Conservation (phyloP, 257 asterid species). For the Ophiorrhiza pumila region DNA sequence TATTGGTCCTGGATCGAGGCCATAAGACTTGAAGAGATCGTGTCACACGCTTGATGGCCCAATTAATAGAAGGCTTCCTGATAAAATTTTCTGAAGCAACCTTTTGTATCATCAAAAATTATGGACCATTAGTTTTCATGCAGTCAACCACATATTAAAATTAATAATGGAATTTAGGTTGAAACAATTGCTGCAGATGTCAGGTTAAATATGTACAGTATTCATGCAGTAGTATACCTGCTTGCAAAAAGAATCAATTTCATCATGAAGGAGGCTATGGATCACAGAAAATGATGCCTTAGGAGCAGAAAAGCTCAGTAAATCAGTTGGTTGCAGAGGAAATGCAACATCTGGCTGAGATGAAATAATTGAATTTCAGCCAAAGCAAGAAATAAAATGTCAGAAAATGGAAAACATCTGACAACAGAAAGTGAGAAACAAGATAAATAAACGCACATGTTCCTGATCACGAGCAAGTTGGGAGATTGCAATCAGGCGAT, state of each 20-base stretch:
- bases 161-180: conserved; percentile 11
- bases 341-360: conserved; percentile 92
- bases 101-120: conserved; percentile 35
- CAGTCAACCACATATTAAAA: conserved; percentile 16
- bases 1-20: conserved; percentile 96
- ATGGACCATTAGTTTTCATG: conserved; percentile 21
- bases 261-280: conserved; percentile 76
- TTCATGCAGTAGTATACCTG: conserved; percentile 52
- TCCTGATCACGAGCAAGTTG: conserved; percentile 96
- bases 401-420: conserved; percentile 6
- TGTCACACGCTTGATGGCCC: conserved; percentile 99
- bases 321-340: conserved; percentile 87
- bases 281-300: conserved; percentile 59
- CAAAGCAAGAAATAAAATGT: conserved; percentile 15
- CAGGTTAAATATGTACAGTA: conserved; percentile 6
- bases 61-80: conserved; percentile 85
- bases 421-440: conserved; percentile 18
- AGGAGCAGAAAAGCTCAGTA: conserved; percentile 43
- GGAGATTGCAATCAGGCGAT: conserved; percentile 87
- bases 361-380: conserved; percentile 23
- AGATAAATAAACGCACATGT: conserved; percentile 50
- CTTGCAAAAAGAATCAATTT: conserved; percentile 83
- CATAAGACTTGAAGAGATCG: conserved; percentile 97
- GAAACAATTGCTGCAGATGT: conserved; percentile 16
- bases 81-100: conserved; percentile 86